A percentile compares a stretch with the other conserved stretches of the same genome.
Conservation (phyloP, 2,329 filamentous ascomycete species). For the Periconia sp. region DNA sequence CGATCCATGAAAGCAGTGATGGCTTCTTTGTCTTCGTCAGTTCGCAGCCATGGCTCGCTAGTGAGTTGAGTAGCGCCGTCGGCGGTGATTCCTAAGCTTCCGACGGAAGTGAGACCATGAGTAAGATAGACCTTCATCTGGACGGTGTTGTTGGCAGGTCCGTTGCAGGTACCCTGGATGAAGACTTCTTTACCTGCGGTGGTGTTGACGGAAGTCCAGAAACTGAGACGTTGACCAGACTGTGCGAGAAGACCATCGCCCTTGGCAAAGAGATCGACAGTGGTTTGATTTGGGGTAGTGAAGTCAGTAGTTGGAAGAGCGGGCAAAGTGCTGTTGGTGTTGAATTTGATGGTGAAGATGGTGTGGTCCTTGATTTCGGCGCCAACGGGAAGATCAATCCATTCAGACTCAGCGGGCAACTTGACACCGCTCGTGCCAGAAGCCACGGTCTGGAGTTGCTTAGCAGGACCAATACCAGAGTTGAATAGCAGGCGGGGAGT, state of each 20-base stretch:
- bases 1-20: constrained; percentile 51
- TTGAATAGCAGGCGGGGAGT: constrained; percentile 68
- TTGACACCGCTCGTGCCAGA: constrained; percentile 44
- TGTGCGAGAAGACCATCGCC: constrained; percentile 48
- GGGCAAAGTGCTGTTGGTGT: constrained; percentile 21
- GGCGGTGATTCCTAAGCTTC: constrained; percentile 51
- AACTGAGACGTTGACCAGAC: constrained; percentile 51
- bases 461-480: constrained; percentile 66
- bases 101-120: constrained; percentile 62
- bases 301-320: constrained; percentile 24
- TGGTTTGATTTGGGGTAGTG: constrained; percentile 31
- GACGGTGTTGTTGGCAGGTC: constrained; percentile 36
- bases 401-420: constrained; percentile 46
- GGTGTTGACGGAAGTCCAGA: constrained; percentile 50
- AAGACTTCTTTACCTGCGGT: constrained; percentile 43
- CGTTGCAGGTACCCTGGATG: constrained; percentile 52
- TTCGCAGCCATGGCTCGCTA: constrained; percentile 55
- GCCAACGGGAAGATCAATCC: constrained; percentile 55
- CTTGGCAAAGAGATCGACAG: constrained; percentile 36
- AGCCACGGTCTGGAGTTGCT: constrained; percentile 49
- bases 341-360: constrained; percentile 40
- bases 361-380: constrained; percentile 45
- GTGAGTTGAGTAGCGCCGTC: constrained; percentile 47
- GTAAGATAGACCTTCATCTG: constrained; percentile 58
- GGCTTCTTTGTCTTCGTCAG: constrained; percentile 45